These are phyloP conservation scores for Hammondia hammondi DNA, from an alignment of 169 alveolate genomes.

Conservation along the genomic window DNA sequence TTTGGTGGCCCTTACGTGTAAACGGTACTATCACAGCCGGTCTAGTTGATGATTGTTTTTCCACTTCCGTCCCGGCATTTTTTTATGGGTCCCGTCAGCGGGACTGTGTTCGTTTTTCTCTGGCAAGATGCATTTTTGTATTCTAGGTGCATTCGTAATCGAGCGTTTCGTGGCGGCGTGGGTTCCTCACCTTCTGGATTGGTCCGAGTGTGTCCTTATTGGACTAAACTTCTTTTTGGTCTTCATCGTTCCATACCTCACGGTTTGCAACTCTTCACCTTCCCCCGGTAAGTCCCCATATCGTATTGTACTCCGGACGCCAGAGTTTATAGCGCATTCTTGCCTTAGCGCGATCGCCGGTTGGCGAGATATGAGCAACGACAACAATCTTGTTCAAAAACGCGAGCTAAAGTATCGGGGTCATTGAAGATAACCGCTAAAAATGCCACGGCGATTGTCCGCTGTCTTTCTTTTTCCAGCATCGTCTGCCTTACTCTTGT, in stretches of 20 bases:
- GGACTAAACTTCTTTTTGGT: conserved; percentile 81
- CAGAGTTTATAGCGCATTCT: no score
- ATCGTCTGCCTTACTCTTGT: conserved; percentile 82
- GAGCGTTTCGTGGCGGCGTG: conserved; percentile 82
- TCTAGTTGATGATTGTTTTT: no score
- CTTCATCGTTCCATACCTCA: conserved; percentile 84
- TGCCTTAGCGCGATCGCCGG: no score
- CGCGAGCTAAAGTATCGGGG: no score
- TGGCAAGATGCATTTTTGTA: conserved; percentile 76
- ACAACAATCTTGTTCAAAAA: no score
- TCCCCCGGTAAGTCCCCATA: conserved; percentile 78
- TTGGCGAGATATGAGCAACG: no score
- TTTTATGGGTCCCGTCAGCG: no score
- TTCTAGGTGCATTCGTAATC: conserved; percentile 82
- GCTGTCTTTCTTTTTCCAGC: conserved; percentile 36
- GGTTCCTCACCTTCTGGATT: conserved; percentile 74
- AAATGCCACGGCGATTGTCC: no score
- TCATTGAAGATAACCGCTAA: no score
- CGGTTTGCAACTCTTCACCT: conserved; percentile 81
- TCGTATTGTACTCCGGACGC: not conserved
- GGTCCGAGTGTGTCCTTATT: conserved; percentile 80
- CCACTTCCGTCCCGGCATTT: no score
- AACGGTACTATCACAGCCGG: no score
- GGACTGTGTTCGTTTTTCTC: conserved; percentile 11
- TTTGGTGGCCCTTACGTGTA: no score